Conservation (phyloP, 106 monocot genomes). For the Dendrobium officinale region DNA sequence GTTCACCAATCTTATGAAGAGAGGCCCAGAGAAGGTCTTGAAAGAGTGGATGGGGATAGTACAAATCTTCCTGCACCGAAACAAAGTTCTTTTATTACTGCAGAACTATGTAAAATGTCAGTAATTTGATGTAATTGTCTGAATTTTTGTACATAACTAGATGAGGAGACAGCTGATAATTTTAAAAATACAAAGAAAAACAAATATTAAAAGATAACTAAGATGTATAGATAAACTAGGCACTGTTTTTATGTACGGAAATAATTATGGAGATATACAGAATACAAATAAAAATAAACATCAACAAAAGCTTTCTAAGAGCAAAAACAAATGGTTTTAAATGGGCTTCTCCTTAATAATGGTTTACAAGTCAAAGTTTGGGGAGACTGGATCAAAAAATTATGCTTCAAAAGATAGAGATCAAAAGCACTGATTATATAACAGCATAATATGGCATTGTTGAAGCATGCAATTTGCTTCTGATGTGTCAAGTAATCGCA, state of each 20-base stretch:
- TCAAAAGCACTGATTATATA: neutral
- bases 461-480: too few relatives aligned
- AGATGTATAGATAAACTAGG: neutral
- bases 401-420: neutral
- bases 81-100: neutral
- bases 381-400: neutral
- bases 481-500: neutral
- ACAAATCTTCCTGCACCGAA: slow-evolving; percentile 77
- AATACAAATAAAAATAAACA: neutral
- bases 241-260: too few relatives aligned
- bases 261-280: neutral
- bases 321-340: neutral
- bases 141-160: neutral
- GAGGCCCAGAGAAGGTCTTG: slow-evolving; percentile 79
- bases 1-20: slow-evolving; percentile 80
- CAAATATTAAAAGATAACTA: neutral
- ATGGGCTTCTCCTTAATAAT: neutral
- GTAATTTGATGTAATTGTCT: neutral
- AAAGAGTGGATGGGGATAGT: slow-evolving; percentile 71
- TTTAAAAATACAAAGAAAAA: neutral
- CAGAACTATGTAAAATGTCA: neutral
- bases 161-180: neutral
- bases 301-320: neutral
- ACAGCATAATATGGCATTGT: too few relatives aligned
- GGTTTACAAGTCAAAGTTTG: neutral